Percentiles rank a stretch among this genome's conserved stretches.
Evolutionary conservation across 1,284 basidiomycete species (phyloP).

Genomic region (Naganishia albida): DNA sequence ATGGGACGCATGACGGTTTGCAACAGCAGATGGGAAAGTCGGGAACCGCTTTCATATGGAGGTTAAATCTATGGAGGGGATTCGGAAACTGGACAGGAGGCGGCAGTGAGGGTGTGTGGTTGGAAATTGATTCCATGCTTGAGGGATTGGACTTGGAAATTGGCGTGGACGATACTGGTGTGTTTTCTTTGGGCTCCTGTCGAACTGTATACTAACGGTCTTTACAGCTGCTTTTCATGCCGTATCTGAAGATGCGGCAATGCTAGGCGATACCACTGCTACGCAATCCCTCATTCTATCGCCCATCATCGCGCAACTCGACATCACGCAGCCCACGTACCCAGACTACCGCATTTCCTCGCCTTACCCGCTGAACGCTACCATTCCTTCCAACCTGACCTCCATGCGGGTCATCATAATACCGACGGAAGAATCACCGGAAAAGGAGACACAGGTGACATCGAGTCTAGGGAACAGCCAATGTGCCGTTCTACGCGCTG

Average conservation of each 20-base stretch:
- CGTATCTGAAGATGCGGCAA: conserved; percentile 57
- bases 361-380: conserved; percentile 56
- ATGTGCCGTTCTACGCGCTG: conserved; percentile 39
- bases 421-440: conserved; percentile 60
- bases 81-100: conserved; percentile 33
- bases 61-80: conserved; percentile 1
- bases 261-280: conserved; percentile 74
- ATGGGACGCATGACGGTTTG: conserved; percentile 1
- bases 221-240: conserved; percentile 58
- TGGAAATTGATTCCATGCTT: conserved; percentile 8
- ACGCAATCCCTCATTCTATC: conserved; percentile 77
- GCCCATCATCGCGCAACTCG: conserved; percentile 57
- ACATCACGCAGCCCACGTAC: conserved; percentile 59
- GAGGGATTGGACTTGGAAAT: conserved; percentile 56
- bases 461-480: conserved; percentile 21
- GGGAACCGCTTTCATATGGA: conserved; percentile 5
- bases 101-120: conserved; percentile 24
- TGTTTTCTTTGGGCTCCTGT: conserved; percentile 40
- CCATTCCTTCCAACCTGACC: conserved; percentile 55
- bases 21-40: conserved; percentile 12
- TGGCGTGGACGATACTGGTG: conserved; percentile 61
- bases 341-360: conserved; percentile 78
- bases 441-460: conserved; percentile 16
- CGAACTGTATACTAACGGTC: conserved; percentile 22
- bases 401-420: conserved; percentile 43